Conservation (phyloP, 495 filamentous ascomycete species). For the Penicillium riverlandense region DNA sequence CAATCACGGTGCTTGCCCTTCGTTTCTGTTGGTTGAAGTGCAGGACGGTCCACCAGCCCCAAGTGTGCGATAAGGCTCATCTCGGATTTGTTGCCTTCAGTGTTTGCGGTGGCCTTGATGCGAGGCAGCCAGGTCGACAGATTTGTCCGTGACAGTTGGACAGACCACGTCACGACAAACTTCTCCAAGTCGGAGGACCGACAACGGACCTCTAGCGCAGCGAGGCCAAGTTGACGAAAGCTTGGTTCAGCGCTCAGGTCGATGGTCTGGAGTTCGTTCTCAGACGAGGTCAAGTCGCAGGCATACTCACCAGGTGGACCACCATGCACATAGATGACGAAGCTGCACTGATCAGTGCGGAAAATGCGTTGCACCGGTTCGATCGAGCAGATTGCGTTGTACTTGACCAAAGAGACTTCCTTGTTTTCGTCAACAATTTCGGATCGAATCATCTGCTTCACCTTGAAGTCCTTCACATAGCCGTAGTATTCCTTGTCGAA, state of each 20-base stretch:
- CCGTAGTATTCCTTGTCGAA: slow-evolving; percentile 23
- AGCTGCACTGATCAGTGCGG: slow-evolving; percentile 26
- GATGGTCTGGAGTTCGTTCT: slow-evolving; percentile 10
- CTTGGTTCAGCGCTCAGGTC: slow-evolving; percentile 3
- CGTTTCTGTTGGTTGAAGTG: too few relatives aligned
- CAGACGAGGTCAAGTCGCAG: slow-evolving; percentile 8
- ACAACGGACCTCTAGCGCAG: slow-evolving; percentile 21
- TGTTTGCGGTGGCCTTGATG: slow-evolving; percentile 4
- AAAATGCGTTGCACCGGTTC: slow-evolving; percentile 23
- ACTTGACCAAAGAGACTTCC: slow-evolving; percentile 6
- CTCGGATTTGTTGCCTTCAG: neutral
- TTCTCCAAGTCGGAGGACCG: slow-evolving; percentile 13
- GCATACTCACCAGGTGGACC: slow-evolving; percentile 25
- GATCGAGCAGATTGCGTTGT: slow-evolving; percentile 26
- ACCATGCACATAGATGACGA: slow-evolving; percentile 23
- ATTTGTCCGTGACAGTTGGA: slow-evolving; percentile 4
- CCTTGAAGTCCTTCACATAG: slow-evolving; percentile 23
- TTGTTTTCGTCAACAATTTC: slow-evolving; percentile 1
- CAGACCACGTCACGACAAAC: slow-evolving; percentile 25
- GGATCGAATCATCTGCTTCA: slow-evolving; percentile 22
- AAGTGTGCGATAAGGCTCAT: too few relatives aligned
- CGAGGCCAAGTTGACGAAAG: slow-evolving; percentile 5
- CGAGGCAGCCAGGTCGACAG: slow-evolving; percentile 21
- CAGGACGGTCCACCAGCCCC: too few relatives aligned
- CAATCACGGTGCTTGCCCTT: too few relatives aligned